Base-by-base conservation (phyloP, 352 stramenopile species). In the Phytopythium helicoides region DNA sequence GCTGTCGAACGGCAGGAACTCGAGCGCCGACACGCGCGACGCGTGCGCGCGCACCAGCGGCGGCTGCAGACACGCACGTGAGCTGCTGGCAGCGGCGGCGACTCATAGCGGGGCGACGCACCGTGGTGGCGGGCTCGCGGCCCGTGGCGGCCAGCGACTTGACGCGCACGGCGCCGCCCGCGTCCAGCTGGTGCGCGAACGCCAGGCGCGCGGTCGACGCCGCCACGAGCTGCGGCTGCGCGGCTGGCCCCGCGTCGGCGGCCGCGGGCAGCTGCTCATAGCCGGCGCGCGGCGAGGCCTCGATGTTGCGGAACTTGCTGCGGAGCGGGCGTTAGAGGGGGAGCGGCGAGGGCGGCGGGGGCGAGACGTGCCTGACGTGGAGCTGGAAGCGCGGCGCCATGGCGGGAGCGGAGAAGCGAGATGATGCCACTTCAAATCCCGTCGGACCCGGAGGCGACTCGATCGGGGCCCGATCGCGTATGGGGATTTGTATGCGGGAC, bases 291-390 rank as follows among this genome's bases (percentile, higher is more conserved):
- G 74, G 52, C 22, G 73, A 57, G 22, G 54, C 53, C 64, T 91
- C 80, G 28, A 91, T 56, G 60, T 91, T 91, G 54, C 83, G 80
- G 56, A 89, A 88, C 58, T 93, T 93, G 57, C 83, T 93, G 57
- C 23, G 18, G 6, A 39, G n/a, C n/a, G 42, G 22, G 41, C 10
- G 14, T 26, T 18, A 31, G 18, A 11, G 9, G 8, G 28, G 35
- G n/a, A 12, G 21, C 10, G 3, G 3, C 9, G 28, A 14, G 26
- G n/a, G 16, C 46, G 6, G 1, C 15, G 28, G 11, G 26, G n/a
- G 16, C 46, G 6, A 2, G 19, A 39, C 41, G 18, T 35, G 79
- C 73, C 73, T 84, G 16, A 71, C 54, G 37, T 74, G 71, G 62
- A 76, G 74, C 52, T 68, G 58, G 65, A 79, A 84, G 40, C 62